Base-by-base conservation (phyloP, 305 asterid species). In the Ruellia speciosa region DNA sequence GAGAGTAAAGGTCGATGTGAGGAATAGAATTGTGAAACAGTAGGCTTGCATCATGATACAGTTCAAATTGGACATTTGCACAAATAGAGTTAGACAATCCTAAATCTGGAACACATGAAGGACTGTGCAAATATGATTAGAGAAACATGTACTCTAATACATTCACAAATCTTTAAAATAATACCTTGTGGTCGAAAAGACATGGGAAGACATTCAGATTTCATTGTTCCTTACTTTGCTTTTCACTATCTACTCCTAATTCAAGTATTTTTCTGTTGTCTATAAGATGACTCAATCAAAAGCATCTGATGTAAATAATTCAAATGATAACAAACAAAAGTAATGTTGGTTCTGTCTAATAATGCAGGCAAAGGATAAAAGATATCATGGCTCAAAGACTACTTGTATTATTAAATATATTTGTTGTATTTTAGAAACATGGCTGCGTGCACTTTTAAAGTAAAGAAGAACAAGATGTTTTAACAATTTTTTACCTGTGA, bases 401-500 rank as follows among this genome's bases (percentile, higher is more conserved):
- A n/a, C 41, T 20, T 49, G 40, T 33, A 18, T 6, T 14, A 20
- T 37, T 9, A 64, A 49, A 49, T 35, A 15, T 20, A 33, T 56
- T 55, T 59, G 58, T 60, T 59, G 33, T 34, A 55, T 51, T 58
- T 59, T 57, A 63, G 45, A 43, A 59, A 54, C 49, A 49, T 16
- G 51, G 54, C 10, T 16, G 57, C 15, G 31, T 58, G 47, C 49
- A 28, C 41, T 11, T n/a, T 56, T 52, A 49, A 67, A 69, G 52
- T 51, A 63, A 45, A 43, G 52, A 60, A 59, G 11, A 47, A 62
- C 11, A 47, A n/a, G 52, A 47, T 14, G 19, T 24, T 43, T 9
- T n/a, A n/a, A 47, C 9, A 47, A 6, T 46, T 34, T 46, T 34
- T 51, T 76, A 93, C 99, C 97, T 93, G 99, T 63, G 99, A 84